Conservation (phyloP, 345 rosid species). For the Bruguiera parviflora region DNA sequence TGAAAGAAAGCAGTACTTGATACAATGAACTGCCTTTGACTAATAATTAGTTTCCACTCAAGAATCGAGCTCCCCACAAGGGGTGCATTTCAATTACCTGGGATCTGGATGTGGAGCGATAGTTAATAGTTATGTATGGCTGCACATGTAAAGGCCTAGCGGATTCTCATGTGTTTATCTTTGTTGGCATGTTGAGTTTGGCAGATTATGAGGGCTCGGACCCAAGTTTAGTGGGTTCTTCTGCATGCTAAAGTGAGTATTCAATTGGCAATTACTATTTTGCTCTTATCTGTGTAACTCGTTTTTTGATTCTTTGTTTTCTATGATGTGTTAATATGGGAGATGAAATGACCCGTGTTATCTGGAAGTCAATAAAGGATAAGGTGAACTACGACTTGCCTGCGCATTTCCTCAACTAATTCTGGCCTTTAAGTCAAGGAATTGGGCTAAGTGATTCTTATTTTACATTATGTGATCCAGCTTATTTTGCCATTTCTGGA, state of each 20-base stretch:
- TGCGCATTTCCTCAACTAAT: background rate
- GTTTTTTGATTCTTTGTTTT: conserved; percentile 10
- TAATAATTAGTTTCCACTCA: too few relatives aligned
- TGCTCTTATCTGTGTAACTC: background rate
- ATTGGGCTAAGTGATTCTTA: background rate
- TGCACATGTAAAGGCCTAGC: background rate
- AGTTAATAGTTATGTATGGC: background rate
- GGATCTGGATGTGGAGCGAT: too few relatives aligned
- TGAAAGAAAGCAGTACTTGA: too few relatives aligned
- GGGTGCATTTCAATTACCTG: too few relatives aligned
- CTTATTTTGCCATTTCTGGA: conserved; percentile 25
- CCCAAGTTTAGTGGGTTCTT: background rate
- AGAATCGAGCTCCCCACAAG: too few relatives aligned
- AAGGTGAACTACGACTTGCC: conserved; percentile 52
- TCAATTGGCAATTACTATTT: background rate
- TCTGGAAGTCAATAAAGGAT: conserved; percentile 87
- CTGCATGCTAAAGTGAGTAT: background rate
- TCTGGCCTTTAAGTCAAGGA: background rate
- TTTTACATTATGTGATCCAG: conserved; percentile 19
- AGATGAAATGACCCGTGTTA: conserved; percentile 94
- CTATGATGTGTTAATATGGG: conserved; percentile 40
- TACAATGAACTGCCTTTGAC: too few relatives aligned
- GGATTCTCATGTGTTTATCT: background rate
- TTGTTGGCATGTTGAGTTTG: background rate
- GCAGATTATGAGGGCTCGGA: too few relatives aligned